These are phyloP conservation scores for Tilletia caries DNA, from an alignment of 1,284 basidiomycete genomes.

Conservation along the genomic window DNA sequence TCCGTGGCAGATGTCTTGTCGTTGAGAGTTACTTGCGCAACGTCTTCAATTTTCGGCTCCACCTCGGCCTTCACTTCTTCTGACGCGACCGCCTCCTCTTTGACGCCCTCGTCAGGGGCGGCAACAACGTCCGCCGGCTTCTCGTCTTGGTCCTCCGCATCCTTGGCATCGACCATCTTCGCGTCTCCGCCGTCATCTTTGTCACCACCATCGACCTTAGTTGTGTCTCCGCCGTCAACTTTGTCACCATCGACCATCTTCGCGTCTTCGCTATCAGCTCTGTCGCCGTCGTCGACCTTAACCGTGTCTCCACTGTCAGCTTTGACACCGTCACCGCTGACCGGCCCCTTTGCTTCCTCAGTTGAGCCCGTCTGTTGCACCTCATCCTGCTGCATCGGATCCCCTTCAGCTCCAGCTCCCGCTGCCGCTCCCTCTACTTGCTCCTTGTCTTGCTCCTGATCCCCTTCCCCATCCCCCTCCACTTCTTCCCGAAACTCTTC, in stretches of 20 bases:
- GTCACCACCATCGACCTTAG: not conserved
- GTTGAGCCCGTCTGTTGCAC: not conserved
- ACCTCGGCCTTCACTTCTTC: conserved; percentile 6
- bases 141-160: not conserved
- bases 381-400: not conserved
- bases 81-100: not conserved
- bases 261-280: not conserved
- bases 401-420: not conserved
- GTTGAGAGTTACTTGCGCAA: too few relatives aligned
- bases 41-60: conserved; percentile 16
- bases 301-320: not conserved
- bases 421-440: not conserved
- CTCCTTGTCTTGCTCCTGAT: not conserved
- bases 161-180: not conserved
- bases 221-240: not conserved
- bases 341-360: not conserved
- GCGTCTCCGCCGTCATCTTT: not conserved
- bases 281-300: not conserved
- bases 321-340: not conserved
- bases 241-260: conserved; percentile 6
- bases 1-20: too few relatives aligned
- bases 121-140: not conserved
- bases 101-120: conserved; percentile 11
- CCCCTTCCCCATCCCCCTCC: not conserved
- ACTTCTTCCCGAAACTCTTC: not conserved